phyloP scores from a whole-genome alignment of 345 rosid genomes.

The Brassica juncea region DNA sequence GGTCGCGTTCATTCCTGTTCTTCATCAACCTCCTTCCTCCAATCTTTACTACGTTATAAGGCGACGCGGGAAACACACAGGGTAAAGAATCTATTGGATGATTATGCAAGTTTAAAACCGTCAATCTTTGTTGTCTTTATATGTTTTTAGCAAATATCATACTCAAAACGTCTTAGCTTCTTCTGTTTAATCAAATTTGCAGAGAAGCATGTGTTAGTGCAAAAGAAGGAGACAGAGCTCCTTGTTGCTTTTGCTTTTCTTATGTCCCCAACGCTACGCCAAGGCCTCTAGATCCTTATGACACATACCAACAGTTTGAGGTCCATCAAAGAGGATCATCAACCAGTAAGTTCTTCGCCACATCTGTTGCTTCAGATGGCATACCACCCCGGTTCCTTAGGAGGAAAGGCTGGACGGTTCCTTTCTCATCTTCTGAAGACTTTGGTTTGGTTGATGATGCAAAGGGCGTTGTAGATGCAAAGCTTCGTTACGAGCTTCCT shows the following conservation, averaged over 20 bases:
- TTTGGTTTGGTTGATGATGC: slow-evolving; percentile 55
- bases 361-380: slow-evolving; percentile 54
- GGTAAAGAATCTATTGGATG: slow-evolving; percentile 28
- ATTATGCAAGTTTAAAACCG: neutral
- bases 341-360: slow-evolving; percentile 41
- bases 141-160: neutral
- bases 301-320: slow-evolving; percentile 50
- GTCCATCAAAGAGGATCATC: slow-evolving; percentile 38
- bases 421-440: slow-evolving; percentile 34
- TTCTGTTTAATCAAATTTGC: neutral
- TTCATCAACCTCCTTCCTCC: slow-evolving; percentile 55
- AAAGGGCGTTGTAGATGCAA: slow-evolving; percentile 48
- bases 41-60: slow-evolving; percentile 49
- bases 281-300: slow-evolving; percentile 45
- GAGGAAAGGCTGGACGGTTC: slow-evolving; percentile 56
- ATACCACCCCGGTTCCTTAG: slow-evolving; percentile 56
- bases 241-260: slow-evolving; percentile 45
- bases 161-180: neutral
- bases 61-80: slow-evolving; percentile 42
- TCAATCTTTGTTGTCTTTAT: neutral
- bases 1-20: slow-evolving; percentile 53
- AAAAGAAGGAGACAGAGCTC: slow-evolving; percentile 44
- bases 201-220: slow-evolving; percentile 54
- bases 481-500: slow-evolving; percentile 51
- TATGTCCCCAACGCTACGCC: slow-evolving; percentile 42